Conservation (phyloP, 371 early-diverging fungal species). For the Apophysomyces variabilis region DNA sequence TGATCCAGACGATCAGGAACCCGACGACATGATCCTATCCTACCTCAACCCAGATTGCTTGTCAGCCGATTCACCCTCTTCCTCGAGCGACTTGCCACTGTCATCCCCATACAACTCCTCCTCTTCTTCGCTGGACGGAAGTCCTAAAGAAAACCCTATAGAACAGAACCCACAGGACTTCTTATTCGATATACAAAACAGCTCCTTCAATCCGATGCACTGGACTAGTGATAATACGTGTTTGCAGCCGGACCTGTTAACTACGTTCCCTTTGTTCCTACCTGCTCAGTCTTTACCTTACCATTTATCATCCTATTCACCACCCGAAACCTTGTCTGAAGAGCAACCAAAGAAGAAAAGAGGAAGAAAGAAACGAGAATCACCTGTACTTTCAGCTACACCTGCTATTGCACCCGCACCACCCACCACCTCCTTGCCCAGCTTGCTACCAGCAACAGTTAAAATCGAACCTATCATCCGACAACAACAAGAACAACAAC, state of each 20-base stretch:
- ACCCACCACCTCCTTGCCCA: conserved; percentile 11
- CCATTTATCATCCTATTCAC: conserved; percentile 20
- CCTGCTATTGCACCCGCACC: conserved; percentile 37
- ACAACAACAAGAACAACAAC: not conserved
- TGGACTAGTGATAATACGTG: conserved; percentile 12
- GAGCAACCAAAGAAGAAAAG: conserved; percentile 48
- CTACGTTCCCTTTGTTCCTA: conserved; percentile 20
- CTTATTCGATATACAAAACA: not conserved
- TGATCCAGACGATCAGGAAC: conserved; percentile 33
- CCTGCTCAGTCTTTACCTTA: conserved; percentile 16
- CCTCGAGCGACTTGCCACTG: conserved; percentile 15
- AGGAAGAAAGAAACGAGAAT: conserved; percentile 50
- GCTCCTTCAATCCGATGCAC: not conserved
- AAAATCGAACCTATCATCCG: conserved; percentile 13
- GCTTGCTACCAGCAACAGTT: conserved; percentile 6
- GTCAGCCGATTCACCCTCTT: conserved; percentile 22
- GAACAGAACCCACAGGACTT: not conserved
- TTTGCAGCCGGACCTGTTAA: conserved; percentile 7
- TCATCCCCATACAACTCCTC: conserved; percentile 24
- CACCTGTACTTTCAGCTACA: conserved; percentile 7
- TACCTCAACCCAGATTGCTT: conserved; percentile 47
- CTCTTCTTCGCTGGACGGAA: conserved; percentile 11
- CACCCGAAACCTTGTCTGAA: conserved; percentile 17
- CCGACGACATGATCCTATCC: conserved; percentile 47
- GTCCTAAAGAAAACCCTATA: conserved; percentile 2